Base-by-base conservation (phyloP, 345 rosid species). In the rapeseed (Brassica napus) region DNA sequence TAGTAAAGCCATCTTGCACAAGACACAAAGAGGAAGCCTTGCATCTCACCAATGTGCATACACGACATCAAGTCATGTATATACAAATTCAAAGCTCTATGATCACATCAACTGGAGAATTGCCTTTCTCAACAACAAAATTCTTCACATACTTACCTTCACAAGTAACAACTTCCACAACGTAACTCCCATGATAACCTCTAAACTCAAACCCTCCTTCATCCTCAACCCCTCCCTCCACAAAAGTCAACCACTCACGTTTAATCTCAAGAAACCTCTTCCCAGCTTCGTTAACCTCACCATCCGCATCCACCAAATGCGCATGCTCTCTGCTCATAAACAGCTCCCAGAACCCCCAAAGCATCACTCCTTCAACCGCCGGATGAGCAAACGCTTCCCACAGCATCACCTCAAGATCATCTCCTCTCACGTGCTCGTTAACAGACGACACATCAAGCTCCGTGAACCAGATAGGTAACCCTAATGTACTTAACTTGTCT, bases 271-370 rank as follows among this genome's bases (percentile, higher is more conserved):
- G 90, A 76, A 85, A 85, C 76, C 93, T 85, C 80, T 78, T 86
- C 65, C 99, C 99, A 30, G 98, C 87, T 76, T 87, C 92, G 69
- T 91, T 95, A 68, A 93, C 30, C n/a, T 93, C 90, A 8, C 99
- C 99, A 78, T 95, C 97, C 0, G 97, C 99, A 42, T 90, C 75
- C 23, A 95, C 98, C 89, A 95, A 80, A 75, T 91, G 94, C 3
- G 96, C 78, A 68, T 86, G 75, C 52, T 87, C 83, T 73, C 98
- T 81, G 84, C 96, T 88, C 98, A 92, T 87, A 84, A 87, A 93
- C 84, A 90, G 73, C 89, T 95, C 98, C 99, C 99, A 93, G 63
- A 95, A 93, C 35, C 99, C 99, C 99, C 99, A 95, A 64, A 95
- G 87, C 97, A 95, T 83, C 54, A 93, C 78, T n/a, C 99, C 99